These are phyloP conservation scores for Conoideocrella luteorostrata DNA, from an alignment of 2,329 filamentous ascomycete species.

Conservation along the genomic window DNA sequence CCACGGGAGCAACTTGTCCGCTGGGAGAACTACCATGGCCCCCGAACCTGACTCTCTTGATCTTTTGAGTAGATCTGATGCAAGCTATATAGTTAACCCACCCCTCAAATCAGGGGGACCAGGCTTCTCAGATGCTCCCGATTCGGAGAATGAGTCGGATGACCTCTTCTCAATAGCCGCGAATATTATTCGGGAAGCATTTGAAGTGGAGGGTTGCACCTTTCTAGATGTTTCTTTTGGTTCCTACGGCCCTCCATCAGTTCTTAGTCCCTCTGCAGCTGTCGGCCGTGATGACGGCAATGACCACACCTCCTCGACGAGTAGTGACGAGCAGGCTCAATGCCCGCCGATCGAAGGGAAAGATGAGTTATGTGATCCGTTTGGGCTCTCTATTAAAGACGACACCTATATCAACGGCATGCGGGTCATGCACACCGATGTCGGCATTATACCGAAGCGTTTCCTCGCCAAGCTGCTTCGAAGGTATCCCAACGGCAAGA, in stretches of 20 bases:
- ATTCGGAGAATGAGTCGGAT: neutral
- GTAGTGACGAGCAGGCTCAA: constrained; percentile 16
- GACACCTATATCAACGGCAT: too few species aligned
- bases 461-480: constrained; percentile 35
- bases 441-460: constrained; percentile 33
- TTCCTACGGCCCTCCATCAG: constrained; percentile 9
- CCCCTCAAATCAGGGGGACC: neutral
- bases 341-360: constrained; percentile 21
- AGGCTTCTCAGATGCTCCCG: neutral
- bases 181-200: constrained; percentile 33
- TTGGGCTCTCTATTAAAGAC: too few species aligned
- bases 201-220: constrained; percentile 33
- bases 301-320: constrained; percentile 11
- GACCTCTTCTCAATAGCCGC: constrained; percentile 36
- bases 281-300: neutral
- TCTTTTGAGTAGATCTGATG: too few species aligned
- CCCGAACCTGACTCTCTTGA: too few species aligned
- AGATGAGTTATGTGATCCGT: constrained; percentile 6
- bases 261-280: too few species aligned
- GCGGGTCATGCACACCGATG: too few species aligned
- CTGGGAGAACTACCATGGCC: too few species aligned
- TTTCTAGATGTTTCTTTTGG: constrained; percentile 27
- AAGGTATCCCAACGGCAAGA: constrained; percentile 37
- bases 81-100: neutral
- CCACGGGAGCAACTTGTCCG: too few species aligned